These are phyloP conservation scores for Ceratonia siliqua DNA, from an alignment of 306 rosid genomes.

Conservation along the genomic window DNA sequence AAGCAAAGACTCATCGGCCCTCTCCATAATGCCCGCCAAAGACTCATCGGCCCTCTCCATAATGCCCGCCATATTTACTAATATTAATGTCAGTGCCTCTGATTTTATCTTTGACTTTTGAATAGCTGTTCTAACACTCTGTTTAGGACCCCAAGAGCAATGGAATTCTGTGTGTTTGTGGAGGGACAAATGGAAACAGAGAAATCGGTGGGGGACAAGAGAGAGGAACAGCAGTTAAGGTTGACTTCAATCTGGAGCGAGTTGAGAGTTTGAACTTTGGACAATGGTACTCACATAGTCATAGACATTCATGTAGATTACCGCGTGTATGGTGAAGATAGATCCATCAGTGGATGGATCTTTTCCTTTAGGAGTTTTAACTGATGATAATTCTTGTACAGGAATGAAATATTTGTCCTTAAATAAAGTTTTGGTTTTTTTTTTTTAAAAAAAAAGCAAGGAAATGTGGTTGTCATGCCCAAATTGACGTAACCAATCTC, in stretches of 20 bases:
- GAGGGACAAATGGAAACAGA: not conserved
- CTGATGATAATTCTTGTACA: no score
- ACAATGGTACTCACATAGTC: no score
- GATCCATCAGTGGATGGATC: not conserved
- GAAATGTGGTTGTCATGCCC: no score
- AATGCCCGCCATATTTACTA: slow-evolving; percentile 64
- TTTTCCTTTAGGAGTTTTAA: no score
- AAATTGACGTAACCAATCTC: no score
- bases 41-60: slow-evolving; percentile 72
- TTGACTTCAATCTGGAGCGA: not conserved
- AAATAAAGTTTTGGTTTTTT: no score
- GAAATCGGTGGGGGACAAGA: not conserved
- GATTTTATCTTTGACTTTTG: slow-evolving; percentile 48
- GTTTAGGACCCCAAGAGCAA: not conserved
- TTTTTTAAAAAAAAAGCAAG: no score
- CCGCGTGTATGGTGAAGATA: not conserved
- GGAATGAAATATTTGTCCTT: no score
- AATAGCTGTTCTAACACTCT: no score
- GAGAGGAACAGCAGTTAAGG: not conserved
- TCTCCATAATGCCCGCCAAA: slow-evolving; percentile 64
- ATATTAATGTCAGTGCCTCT: slow-evolving; percentile 55
- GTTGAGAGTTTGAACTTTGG: no score
- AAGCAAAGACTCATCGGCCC: slow-evolving; percentile 71
- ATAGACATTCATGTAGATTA: not conserved
- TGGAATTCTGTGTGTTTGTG: not conserved